These are phyloP conservation scores for Trichoderma virens DNA, from an alignment of 495 filamentous ascomycete genomes.

Conservation along the genomic window DNA sequence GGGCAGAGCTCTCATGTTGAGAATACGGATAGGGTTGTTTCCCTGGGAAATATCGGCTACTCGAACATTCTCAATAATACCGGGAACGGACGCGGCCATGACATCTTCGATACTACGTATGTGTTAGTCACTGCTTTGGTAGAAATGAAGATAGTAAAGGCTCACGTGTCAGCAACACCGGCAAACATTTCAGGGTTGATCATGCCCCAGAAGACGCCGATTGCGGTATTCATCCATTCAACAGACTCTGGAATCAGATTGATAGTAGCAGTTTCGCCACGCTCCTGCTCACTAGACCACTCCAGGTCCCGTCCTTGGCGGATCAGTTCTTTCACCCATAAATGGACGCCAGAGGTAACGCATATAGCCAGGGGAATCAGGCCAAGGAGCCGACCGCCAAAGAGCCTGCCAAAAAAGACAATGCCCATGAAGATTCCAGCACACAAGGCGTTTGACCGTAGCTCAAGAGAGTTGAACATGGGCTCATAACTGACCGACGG, in stretches of 20 bases:
- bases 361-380: slow-evolving; percentile 63
- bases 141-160: background rate
- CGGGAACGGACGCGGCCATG: slow-evolving; percentile 90
- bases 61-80: slow-evolving; percentile 84
- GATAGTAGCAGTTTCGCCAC: slow-evolving; percentile 71
- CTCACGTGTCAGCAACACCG: slow-evolving; percentile 40
- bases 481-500: slow-evolving; percentile 79
- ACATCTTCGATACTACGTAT: slow-evolving; percentile 51
- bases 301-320: slow-evolving; percentile 74
- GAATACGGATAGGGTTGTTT: slow-evolving; percentile 76
- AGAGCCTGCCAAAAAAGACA: slow-evolving; percentile 66
- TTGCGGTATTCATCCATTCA: slow-evolving; percentile 82
- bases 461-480: slow-evolving; percentile 71
- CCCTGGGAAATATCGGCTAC: slow-evolving; percentile 96
- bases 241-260: slow-evolving; percentile 91
- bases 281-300: slow-evolving; percentile 78
- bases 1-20: slow-evolving; percentile 83
- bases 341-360: slow-evolving; percentile 65
- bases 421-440: slow-evolving; percentile 62
- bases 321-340: slow-evolving; percentile 85
- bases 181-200: slow-evolving; percentile 92
- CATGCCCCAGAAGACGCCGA: slow-evolving; percentile 77
- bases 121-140: background rate
- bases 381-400: slow-evolving; percentile 69
- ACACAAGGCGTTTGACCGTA: slow-evolving; percentile 58